phyloP scores from a whole-genome alignment of 176 grass and related monocot species.

The Carex cristatella region DNA sequence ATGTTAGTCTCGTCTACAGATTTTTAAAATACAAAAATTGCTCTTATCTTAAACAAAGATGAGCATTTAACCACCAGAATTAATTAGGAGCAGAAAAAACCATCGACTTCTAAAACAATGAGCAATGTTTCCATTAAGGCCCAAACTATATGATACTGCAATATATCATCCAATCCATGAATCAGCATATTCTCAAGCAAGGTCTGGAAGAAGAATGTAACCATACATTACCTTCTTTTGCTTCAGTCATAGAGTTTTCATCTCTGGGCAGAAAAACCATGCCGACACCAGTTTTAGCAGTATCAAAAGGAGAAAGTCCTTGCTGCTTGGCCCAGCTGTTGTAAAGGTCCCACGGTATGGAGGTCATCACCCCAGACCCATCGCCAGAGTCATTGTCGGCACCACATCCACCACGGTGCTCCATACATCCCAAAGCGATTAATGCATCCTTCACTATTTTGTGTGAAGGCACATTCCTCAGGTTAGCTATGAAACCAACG shows the following conservation, averaged over 20 bases:
- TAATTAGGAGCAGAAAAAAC: background rate
- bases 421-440: constrained; percentile 93
- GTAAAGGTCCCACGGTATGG: constrained; percentile 82
- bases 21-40: background rate
- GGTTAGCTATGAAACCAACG: constrained; percentile 94
- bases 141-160: background rate
- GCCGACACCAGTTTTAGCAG: constrained; percentile 77
- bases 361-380: constrained; percentile 81
- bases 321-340: constrained; percentile 77
- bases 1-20: background rate
- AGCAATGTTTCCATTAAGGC: background rate
- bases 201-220: background rate
- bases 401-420: constrained; percentile 96
- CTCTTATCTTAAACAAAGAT: background rate
- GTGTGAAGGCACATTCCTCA: constrained; percentile 84
- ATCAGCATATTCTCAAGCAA: background rate
- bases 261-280: constrained; percentile 96
- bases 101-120: background rate
- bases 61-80: background rate
- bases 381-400: constrained; percentile 98
- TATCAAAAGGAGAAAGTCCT: constrained; percentile 57
- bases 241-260: constrained; percentile 51
- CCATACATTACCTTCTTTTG: constrained; percentile 69
- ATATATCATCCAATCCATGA: background rate
- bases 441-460: constrained; percentile 84